Conservation (phyloP, 2,329 filamentous ascomycete species). For the Ampelomyces quisqualis region DNA sequence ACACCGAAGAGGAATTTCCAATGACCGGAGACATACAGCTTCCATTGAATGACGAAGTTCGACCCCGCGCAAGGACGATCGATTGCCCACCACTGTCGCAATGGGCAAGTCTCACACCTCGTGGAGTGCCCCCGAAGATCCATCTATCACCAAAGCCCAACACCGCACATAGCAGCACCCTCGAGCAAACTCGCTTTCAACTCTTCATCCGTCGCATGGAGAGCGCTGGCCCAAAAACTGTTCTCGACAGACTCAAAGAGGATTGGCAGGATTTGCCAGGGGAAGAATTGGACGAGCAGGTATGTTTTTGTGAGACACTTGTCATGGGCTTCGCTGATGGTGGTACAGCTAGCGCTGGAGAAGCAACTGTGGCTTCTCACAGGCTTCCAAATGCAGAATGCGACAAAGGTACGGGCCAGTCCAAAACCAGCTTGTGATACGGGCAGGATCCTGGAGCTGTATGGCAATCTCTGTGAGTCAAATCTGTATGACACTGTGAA, state of each 20-base stretch:
- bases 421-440: conserved; percentile 33
- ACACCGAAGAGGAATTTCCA: conserved; percentile 8
- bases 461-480: conserved; percentile 44
- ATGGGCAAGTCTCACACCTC: conserved; percentile 38
- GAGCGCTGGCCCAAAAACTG: conserved; percentile 52
- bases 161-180: conserved; percentile 21
- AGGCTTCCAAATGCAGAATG: conserved; percentile 49
- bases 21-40: conserved; percentile 7
- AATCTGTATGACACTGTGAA: conserved; percentile 14
- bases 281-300: conserved; percentile 49
- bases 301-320: conserved; percentile 18
- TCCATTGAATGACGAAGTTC: conserved; percentile 11
- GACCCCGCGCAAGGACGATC: conserved; percentile 15
- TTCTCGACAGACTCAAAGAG: conserved; percentile 59
- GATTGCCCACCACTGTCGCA: conserved; percentile 35
- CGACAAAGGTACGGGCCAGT: conserved; percentile 23
- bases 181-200: conserved; percentile 49
- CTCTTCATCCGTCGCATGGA: conserved; percentile 59
- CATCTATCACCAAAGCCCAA: conserved; percentile 18
- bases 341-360: conserved; percentile 48
- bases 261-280: conserved; percentile 43
- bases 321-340: conserved; percentile 2
- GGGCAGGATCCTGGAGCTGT: conserved; percentile 42
- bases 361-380: conserved; percentile 65
- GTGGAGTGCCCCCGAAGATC: conserved; percentile 18